Percentiles rank a stretch among this genome's conserved stretches.
Evolutionary conservation across 306 rosid genomes (phyloP).

Genomic region (Styphnolobium japonicum): DNA sequence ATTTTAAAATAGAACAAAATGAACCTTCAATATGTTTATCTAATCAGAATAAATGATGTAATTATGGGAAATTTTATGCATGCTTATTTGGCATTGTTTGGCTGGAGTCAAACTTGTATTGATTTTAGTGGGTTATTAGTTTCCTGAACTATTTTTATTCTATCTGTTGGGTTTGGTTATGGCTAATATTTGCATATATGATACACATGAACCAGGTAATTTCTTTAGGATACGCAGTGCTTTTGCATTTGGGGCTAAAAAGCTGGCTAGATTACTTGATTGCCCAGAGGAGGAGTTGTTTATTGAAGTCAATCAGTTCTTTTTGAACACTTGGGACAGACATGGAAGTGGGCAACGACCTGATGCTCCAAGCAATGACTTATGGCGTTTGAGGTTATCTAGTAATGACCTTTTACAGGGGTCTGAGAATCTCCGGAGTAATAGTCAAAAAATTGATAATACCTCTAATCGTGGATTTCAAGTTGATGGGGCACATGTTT

Average conservation of each 20-base stretch:
- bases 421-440: conserved; percentile 40
- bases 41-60: neutral
- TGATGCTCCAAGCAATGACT: conserved; percentile 65
- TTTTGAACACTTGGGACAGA: conserved; percentile 81
- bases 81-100: neutral
- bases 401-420: conserved; percentile 38
- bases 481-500: conserved; percentile 31
- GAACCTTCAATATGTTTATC: neutral
- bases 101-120: neutral
- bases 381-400: conserved; percentile 42
- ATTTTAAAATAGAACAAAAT: neutral
- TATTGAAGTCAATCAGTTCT: conserved; percentile 76
- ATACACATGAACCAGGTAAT: conserved; percentile 54
- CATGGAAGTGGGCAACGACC: conserved; percentile 88
- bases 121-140: neutral
- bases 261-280: conserved; percentile 69
- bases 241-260: conserved; percentile 76
- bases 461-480: conserved; percentile 38
- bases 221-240: conserved; percentile 91
- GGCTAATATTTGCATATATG: conserved; percentile 14
- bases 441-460: conserved; percentile 31
- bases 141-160: neutral
- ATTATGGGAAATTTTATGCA: neutral
- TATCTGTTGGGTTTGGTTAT: neutral
- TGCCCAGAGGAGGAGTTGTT: conserved; percentile 68